A percentile compares a stretch with the other conserved stretches of the same genome.
Conservation (phyloP, 2,329 filamentous ascomycete species). For the Hymenoscyphus repandus region DNA sequence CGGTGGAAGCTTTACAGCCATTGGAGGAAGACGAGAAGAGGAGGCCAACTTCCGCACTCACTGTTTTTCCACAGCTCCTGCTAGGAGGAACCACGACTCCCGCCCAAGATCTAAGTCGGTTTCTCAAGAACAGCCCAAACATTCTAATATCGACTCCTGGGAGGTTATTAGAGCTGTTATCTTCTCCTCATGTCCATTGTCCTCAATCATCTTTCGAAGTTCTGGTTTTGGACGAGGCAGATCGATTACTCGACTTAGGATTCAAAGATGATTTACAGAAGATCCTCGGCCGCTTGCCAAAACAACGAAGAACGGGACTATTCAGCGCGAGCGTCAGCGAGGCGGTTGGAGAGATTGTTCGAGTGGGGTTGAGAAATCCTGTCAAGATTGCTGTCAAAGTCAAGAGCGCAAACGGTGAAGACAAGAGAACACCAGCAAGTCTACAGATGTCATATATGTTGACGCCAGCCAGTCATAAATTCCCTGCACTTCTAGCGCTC, state of each 20-base stretch:
- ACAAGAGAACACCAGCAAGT: slow-evolving; percentile 85
- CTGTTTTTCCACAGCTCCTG: slow-evolving; percentile 80
- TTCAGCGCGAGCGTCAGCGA: slow-evolving; percentile 97
- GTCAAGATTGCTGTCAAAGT: slow-evolving; percentile 95
- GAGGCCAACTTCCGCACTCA: slow-evolving; percentile 40
- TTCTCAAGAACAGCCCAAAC: slow-evolving; percentile 80
- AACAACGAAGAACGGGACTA: slow-evolving; percentile 86
- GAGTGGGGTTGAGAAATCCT: slow-evolving; percentile 86
- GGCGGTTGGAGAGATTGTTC: slow-evolving; percentile 86
- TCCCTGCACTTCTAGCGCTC: slow-evolving; percentile 67
- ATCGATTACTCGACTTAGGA: slow-evolving; percentile 84
- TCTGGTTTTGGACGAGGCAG: slow-evolving; percentile 90
- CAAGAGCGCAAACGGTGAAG: slow-evolving; percentile 69
- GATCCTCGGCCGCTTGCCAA: slow-evolving; percentile 78
- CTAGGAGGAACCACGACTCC: slow-evolving; percentile 77
- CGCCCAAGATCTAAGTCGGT: slow-evolving; percentile 79
- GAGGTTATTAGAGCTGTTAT: slow-evolving; percentile 78
- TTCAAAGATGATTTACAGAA: slow-evolving; percentile 88
- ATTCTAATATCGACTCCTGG: slow-evolving; percentile 88
- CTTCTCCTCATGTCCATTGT: slow-evolving; percentile 81
- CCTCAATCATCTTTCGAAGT: slow-evolving; percentile 86
- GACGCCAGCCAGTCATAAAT: slow-evolving; percentile 71
- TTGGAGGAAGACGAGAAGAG: slow-evolving; percentile 50
- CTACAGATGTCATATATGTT: slow-evolving; percentile 86
- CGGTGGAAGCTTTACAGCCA: slow-evolving; percentile 57